Percentiles rank a stretch among this genome's conserved stretches.
These are phyloP conservation scores for Cryphonectria nitschkei DNA, from an alignment of 2,329 filamentous ascomycete species.

Conservation along the genomic window DNA sequence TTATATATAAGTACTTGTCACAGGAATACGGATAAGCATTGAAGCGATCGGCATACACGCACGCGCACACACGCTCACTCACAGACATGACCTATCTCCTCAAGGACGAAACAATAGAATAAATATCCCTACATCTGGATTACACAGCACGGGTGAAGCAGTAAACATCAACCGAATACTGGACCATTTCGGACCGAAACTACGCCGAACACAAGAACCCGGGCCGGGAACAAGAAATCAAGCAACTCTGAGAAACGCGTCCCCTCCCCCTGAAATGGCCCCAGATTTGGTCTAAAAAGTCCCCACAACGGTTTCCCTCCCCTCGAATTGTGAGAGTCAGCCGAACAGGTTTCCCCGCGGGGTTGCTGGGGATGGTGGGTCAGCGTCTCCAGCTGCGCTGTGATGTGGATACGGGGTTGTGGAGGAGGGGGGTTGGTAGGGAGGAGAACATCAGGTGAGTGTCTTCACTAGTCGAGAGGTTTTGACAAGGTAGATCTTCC, in stretches of 20 bases:
- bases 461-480: neutral
- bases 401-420: neutral
- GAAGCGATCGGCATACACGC: neutral
- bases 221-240: neutral
- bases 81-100: neutral
- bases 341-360: conserved; percentile 10
- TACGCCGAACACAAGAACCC: conserved; percentile 21
- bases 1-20: neutral
- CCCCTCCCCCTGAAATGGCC: neutral
- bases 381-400: neutral
- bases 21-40: neutral
- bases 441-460: neutral
- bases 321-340: neutral
- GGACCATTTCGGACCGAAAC: conserved; percentile 28
- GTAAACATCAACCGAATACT: conserved; percentile 3
- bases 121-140: neutral
- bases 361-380: neutral
- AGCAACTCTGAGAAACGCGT: neutral
- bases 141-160: neutral
- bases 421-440: neutral
- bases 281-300: neutral
- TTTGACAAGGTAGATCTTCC: neutral
- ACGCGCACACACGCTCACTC: neutral
- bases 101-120: neutral
- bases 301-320: neutral